Conservation (phyloP, 2,329 filamentous ascomycete genomes). For the Clarireedia paspali region DNA sequence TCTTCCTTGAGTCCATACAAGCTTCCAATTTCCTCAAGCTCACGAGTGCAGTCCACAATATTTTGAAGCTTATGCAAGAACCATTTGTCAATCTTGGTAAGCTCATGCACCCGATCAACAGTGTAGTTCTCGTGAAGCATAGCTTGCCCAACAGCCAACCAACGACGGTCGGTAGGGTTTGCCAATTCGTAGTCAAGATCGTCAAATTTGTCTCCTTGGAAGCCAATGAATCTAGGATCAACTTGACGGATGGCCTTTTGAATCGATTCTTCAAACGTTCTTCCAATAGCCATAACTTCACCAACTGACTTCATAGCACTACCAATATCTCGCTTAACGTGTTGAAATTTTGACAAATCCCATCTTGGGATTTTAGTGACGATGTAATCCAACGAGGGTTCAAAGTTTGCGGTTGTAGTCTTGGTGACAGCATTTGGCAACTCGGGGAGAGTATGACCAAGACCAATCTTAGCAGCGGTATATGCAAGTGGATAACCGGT, state of each 20-base stretch:
- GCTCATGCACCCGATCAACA: slow-evolving; percentile 82
- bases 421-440: slow-evolving; percentile 97
- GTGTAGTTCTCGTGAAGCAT: slow-evolving; percentile 97
- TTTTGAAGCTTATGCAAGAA: slow-evolving; percentile 98
- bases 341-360: slow-evolving; percentile 98
- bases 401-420: slow-evolving; percentile 98
- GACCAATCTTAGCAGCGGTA: slow-evolving; percentile 95
- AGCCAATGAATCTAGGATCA: slow-evolving; percentile 83
- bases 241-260: slow-evolving; percentile 98
- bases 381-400: slow-evolving; percentile 94
- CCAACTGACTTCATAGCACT: slow-evolving; percentile 99
- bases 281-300: slow-evolving; percentile 98
- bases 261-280: slow-evolving; percentile 98
- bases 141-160: slow-evolving; percentile 94
- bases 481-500: slow-evolving; percentile 97
- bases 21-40: slow-evolving; percentile 76
- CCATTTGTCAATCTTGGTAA: slow-evolving; percentile 99
- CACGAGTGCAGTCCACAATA: slow-evolving; percentile 82
- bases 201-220: slow-evolving; percentile 93
- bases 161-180: slow-evolving; percentile 92
- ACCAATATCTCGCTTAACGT: slow-evolving; percentile 95
- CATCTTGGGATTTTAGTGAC: slow-evolving; percentile 98
- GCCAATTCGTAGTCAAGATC: slow-evolving; percentile 82
- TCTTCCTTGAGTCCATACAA: slow-evolving; percentile 83
- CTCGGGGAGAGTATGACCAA: slow-evolving; percentile 91